Conservation (phyloP, 2,329 filamentous ascomycete genomes). For the Cladosporium sp. region DNA sequence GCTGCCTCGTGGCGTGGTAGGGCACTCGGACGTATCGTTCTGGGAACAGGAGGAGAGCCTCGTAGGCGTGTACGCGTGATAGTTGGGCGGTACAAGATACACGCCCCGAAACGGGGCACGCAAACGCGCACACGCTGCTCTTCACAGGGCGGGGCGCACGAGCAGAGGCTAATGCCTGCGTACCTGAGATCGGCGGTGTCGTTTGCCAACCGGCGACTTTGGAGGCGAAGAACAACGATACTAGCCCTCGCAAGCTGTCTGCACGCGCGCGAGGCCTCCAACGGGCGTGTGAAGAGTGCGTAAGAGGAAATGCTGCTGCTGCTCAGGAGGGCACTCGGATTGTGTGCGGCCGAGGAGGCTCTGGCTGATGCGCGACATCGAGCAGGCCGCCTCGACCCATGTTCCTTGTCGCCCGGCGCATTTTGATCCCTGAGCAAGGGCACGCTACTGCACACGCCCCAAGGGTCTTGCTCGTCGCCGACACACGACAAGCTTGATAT, state of each 20-base stretch:
- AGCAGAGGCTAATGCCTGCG: neutral
- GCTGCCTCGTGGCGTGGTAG: neutral
- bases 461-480: neutral
- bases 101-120: neutral
- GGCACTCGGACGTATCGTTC: neutral
- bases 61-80: neutral
- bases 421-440: neutral
- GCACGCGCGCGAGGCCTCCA: neutral
- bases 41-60: neutral
- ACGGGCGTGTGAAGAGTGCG: neutral
- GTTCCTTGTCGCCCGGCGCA: slow-evolving; percentile 5
- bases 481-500: neutral
- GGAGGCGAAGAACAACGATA: neutral
- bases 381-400: neutral
- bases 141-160: neutral
- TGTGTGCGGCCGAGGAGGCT: neutral
- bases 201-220: neutral
- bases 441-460: neutral
- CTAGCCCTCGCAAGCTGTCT: neutral
- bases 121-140: neutral
- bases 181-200: neutral
- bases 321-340: neutral
- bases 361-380: slow-evolving; percentile 5
- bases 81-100: neutral
- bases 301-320: neutral